Evolutionary conservation across 2,329 filamentous ascomycete species (phyloP), one percentile per base, ranked within the genome.

Genomic region (Dissoconium aciculare): DNA sequence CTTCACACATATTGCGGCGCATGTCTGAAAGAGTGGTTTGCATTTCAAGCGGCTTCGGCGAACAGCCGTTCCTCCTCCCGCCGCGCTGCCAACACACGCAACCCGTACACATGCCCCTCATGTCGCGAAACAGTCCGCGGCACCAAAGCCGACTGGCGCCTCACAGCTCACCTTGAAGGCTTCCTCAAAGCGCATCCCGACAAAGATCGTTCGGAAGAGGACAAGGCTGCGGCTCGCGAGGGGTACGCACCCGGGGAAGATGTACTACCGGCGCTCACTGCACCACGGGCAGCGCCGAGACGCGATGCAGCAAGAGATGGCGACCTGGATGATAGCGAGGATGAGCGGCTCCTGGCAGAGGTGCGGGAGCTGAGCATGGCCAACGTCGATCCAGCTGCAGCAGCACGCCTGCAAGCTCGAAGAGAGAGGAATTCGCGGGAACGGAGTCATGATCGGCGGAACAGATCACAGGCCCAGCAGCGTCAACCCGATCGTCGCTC

Each of bases 11-110:
- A 91, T 57, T 98, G 89, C 62, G 89, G 85, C 41, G 79, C 81
- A 23, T 98, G 89, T 52, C 57, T 95, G 36, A 93, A 92, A 56
- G 83, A 92, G 62, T 98, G 89, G 89, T 98, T 95, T 53, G 63
- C 66, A 40, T 89, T 74, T 56, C 83, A 93, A 54, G 74, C 75
- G 21, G 62, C 66, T 16, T 63, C 65, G 10, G 68, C 67, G 26
- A 68, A 67, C 40, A n/a, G 8, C 8, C 8, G 19, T 23, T 8
- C 8, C n/a, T 59, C 55, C 35, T 57, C 31, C 50, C 65, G 43
- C 49, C 21, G 17, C 29, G 34, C 31, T 19, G 37, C 27, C 16
- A 35, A 15, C 21, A 36, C 37, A 16, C 39, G 41, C 5, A 66
- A 46, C 37, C 67, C 66, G 27, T 92, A 83, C 54, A 94, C 84